These are phyloP conservation scores for Kalmusia sp. DNA, from an alignment of 2,329 filamentous ascomycete species.

Conservation along the genomic window DNA sequence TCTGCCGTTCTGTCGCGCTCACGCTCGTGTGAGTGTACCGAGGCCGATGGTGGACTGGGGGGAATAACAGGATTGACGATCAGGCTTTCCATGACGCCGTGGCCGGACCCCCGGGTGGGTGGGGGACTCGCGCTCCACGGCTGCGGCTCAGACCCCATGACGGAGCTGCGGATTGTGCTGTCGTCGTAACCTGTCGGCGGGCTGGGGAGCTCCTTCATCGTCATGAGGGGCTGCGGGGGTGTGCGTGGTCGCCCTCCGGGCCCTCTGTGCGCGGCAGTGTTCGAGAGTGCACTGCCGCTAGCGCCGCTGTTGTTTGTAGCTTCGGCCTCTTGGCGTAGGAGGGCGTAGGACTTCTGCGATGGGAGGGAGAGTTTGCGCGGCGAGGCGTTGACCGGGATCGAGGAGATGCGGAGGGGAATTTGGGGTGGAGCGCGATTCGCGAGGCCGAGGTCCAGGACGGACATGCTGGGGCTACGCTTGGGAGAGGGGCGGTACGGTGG, in stretches of 20 bases:
- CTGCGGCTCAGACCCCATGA: conserved; percentile 18
- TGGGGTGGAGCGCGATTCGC: conserved; percentile 24
- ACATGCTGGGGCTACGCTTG: conserved; percentile 25
- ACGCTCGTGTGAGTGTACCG: conserved; percentile 34
- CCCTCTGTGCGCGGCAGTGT: background rate
- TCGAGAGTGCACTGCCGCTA: background rate
- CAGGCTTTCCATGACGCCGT: conserved; percentile 7
- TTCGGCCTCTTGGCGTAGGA: conserved; percentile 14
- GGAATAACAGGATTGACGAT: conserved; percentile 12
- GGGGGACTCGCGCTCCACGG: conserved; percentile 14
- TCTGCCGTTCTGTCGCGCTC: conserved; percentile 43
- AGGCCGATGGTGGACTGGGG: background rate
- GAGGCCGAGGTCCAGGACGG: conserved; percentile 17
- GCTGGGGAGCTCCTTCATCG: conserved; percentile 41
- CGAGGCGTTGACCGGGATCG: conserved; percentile 39
- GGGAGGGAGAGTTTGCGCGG: conserved; percentile 42
- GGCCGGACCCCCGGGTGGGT: conserved; percentile 7
- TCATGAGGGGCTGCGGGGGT: conserved; percentile 27
- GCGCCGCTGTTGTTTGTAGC: background rate
- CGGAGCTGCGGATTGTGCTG: conserved; percentile 5
- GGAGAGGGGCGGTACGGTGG: conserved; percentile 18
- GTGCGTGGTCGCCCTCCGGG: conserved; percentile 10
- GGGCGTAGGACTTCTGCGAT: conserved; percentile 21
- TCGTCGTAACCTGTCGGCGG: conserved; percentile 15
- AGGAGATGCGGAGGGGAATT: conserved; percentile 44